phyloP scores from a whole-genome alignment of 2,329 filamentous ascomycete genomes.

The Xylaria sp. region DNA sequence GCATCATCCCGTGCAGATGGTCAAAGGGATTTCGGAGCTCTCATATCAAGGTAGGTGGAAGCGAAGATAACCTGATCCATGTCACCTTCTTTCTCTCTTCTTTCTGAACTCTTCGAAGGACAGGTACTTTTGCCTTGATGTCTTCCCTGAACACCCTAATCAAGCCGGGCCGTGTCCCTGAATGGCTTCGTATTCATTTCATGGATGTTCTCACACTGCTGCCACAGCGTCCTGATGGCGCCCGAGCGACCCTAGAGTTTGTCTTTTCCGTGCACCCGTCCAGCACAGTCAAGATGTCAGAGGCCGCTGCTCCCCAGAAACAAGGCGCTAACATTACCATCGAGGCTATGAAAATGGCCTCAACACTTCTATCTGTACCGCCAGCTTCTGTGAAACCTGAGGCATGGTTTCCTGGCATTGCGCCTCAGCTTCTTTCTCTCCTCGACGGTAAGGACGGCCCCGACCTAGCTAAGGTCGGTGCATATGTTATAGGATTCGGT shows the following conservation, averaged over 20 bases:
- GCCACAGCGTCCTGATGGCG: constrained; percentile 57
- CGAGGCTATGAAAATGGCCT: constrained; percentile 60
- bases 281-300: constrained; percentile 37
- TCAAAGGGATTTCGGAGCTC: constrained; percentile 40
- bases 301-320: constrained; percentile 44
- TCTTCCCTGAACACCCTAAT: constrained; percentile 58
- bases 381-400: constrained; percentile 50
- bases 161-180: constrained; percentile 53
- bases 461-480: constrained; percentile 54
- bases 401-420: constrained; percentile 55
- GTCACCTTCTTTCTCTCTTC: constrained; percentile 11
- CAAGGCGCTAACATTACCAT: constrained; percentile 60
- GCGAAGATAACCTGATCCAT: background rate
- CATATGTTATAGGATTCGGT: constrained; percentile 60
- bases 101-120: constrained; percentile 34
- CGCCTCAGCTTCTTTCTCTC: constrained; percentile 55
- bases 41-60: constrained; percentile 44
- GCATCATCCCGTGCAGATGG: constrained; percentile 31
- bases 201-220: constrained; percentile 54
- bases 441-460: constrained; percentile 56
- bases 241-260: constrained; percentile 65
- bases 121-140: constrained; percentile 48
- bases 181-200: constrained; percentile 55
- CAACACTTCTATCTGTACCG: constrained; percentile 55
- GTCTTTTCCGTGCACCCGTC: constrained; percentile 63